Evolutionary conservation across 1,284 basidiomycete species (phyloP), one percentile per base, ranked within the genome.

Genomic region (Fomitopsis pinicola): DNA sequence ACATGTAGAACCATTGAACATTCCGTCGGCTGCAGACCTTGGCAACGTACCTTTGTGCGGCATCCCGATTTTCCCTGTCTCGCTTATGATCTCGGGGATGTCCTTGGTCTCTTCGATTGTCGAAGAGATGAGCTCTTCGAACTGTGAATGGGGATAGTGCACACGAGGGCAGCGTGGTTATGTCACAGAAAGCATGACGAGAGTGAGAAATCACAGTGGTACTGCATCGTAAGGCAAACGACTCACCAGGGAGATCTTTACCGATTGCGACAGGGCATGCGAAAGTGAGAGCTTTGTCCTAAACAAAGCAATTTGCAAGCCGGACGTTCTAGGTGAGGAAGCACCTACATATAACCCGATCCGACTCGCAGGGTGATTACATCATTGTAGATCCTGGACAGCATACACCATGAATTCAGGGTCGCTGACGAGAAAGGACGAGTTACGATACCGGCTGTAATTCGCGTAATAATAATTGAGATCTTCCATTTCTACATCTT

Each of bases 41-140:
- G 35, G 33, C 26, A 10, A 60, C 72, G 19, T 59, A 87, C 88
- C 87, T 80, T 89, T 88, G 71, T 88, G 85, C 63, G 87, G 85
- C 82, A 95, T 94, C 42, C 90, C 91, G 66, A 98, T 96, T 77
- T 97, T 96, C 19, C 95, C 95, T 5, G 93, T 96, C 73, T 96
- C 93, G 61, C 92, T 94, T 60, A 98, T 92, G 62, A 89, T 86
- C 75, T 95, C 94, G 33, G 95, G 95, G 60, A 98, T 95, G 73
- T 97, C 94, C 72, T 97, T 97, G 3, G 96, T 98, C 72, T 96
- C 92, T 73, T 97, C 95, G 69, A 98, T 97, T 35, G 95, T 97
- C 28, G 87, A 87, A 42, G 93, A 92, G 68, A 98, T 96, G 57
- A 97, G 83, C 60, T 94, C 92, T 77, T 98, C 95, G 68, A 95